Percentiles rank a stretch among this genome's conserved stretches.
phyloP scores from a whole-genome alignment of 331 rosid species.

The Stylosanthes scabra region DNA sequence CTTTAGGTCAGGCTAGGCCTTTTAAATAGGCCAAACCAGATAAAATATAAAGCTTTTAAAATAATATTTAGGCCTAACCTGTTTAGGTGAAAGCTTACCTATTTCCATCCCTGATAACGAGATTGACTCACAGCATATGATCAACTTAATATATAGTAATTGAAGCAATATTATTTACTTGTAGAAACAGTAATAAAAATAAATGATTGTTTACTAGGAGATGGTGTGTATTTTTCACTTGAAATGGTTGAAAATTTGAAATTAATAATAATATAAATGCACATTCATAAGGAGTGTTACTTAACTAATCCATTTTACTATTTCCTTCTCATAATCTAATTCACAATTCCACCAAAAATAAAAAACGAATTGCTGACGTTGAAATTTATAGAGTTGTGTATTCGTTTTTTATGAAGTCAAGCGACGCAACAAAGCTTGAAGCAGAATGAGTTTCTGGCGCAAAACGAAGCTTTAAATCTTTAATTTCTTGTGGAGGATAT shows the following conservation, averaged over 20 bases:
- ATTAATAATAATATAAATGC: background rate
- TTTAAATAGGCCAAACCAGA: too few relatives aligned
- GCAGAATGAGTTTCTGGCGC: constrained; percentile 11
- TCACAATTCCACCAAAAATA: too few relatives aligned
- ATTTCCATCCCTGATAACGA: too few relatives aligned
- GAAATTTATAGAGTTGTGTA: background rate
- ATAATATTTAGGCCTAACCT: too few relatives aligned
- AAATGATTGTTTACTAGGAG: background rate
- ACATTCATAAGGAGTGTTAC: background rate
- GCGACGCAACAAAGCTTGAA: background rate
- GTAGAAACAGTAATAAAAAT: too few relatives aligned
- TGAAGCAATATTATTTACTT: too few relatives aligned
- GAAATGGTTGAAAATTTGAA: background rate
- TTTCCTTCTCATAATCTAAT: background rate
- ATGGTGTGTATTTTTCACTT: background rate
- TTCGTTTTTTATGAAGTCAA: constrained; percentile 28
- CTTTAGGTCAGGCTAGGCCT: too few relatives aligned
- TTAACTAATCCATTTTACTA: background rate
- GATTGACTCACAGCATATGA: too few relatives aligned
- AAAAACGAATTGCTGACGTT: constrained; percentile 8
- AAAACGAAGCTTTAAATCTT: constrained; percentile 2
- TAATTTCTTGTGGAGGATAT: too few relatives aligned
- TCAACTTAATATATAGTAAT: too few relatives aligned
- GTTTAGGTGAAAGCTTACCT: too few relatives aligned
- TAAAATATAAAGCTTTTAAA: too few relatives aligned